Base-by-base conservation (phyloP, 2,329 filamentous ascomycete species). In the Scedosporium dehoogii region DNA sequence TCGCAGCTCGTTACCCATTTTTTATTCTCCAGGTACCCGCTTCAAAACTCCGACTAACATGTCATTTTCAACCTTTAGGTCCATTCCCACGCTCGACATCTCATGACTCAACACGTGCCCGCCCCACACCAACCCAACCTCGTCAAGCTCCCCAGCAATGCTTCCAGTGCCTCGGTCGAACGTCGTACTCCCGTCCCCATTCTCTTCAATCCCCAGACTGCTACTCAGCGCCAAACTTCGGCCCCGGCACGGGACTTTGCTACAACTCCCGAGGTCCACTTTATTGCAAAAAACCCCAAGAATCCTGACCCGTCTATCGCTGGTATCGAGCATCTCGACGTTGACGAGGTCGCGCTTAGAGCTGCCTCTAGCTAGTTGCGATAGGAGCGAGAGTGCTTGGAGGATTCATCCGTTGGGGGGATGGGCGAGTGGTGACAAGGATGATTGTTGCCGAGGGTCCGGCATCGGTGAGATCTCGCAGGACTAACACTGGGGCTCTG, bases 131-230 rank as follows among this genome's bases (percentile, higher is more conserved):
- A 62, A 27, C 33, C 60, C n/a, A 56, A 56, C 41, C 51, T 41
- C 41, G 33, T 62, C 51, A 57, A 12, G 18, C 29, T 62, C 33
- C 60, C 60, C 12, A 56, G 48, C 21, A 33, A 46, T 14, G 53
- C 51, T 42, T 27, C 25, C 51, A 29, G 3, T n/a, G 25, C 48
- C 51, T 42, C 51, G 10, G 27, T 55, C n/a, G 60, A 42, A 25
- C 60, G 60, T 21, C 60, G 60, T 25, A 62, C 60, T 6, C 60
- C 60, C 21, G 60, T 62, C 53, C 60, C 60, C 51, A 57, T 62
- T 27, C 48, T 62, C 46, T 62, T 62, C 23, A 62, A 57, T 53
- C 60, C 60, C 38, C 21, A 46, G 33, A 42, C 9, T 9, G 10
- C 33, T 3, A 14, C 33, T 4, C 25, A 51, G 18, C 57, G n/a